Evolutionary conservation across 768 basidiomycete species (phyloP), one percentile per base, ranked within the genome.

Genomic region (Kwoniella newhampshirensis): DNA sequence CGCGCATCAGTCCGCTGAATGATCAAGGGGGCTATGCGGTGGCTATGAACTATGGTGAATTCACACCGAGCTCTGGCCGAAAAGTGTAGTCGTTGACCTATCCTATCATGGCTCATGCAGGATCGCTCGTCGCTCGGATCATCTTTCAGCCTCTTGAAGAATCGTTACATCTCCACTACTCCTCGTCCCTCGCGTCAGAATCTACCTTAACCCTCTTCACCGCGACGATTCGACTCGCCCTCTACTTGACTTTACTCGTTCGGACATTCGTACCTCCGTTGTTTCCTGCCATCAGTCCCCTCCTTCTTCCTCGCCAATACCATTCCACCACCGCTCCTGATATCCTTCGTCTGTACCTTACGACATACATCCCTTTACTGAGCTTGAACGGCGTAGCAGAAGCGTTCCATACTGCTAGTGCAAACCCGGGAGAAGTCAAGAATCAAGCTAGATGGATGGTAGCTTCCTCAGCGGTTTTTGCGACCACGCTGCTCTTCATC

Each of bases 141-240:
- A 70, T 93, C 23, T 94, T 98, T 71, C 94, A 97, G 66, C 96
- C 96, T 0, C 83, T 97, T 23, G 96, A 99, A 76, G 96, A 99
- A 77, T 87, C 89, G 1, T 83, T 87, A 1, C 81, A 97, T 2
- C 91, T 86, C 77, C 97, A 96, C 77, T 92, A 94, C 1, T 86
- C 80, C 51, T 81, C 79, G 57, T 80, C 79, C 59, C 27, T 49
- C 30, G 18, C 52, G 15, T 47, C 59, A 12, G 17, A 62, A 60
- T 30, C 73, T 64, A 13, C 83, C 84, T n/a, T 79, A 82, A 0
- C 73, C 67, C 44, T 81, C 23, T 80, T 85, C 23, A 58, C 70
- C 5, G 59, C 75, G 23, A 78, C 91, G 0, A 79, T 91, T 46
- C 83, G 85, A 28, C 77, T 84, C 9, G 88, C 93, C 67, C 72